These are phyloP conservation scores for Pestalotiopsis sp. DNA, from an alignment of 2,329 filamentous ascomycete species.

Conservation along the genomic window DNA sequence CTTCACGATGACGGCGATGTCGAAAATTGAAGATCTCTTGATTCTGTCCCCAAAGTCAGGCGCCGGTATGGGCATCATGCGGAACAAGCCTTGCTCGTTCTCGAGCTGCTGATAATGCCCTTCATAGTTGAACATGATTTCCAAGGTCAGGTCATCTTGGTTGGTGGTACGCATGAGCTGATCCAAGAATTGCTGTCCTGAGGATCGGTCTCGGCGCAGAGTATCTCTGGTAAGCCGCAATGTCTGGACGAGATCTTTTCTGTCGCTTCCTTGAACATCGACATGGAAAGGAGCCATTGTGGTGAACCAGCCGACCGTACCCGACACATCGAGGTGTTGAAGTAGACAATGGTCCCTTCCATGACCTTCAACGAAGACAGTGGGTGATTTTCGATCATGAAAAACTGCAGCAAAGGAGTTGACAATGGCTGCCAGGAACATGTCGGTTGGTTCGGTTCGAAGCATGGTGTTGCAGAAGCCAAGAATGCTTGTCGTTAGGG, in stretches of 20 bases:
- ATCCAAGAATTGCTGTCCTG: constrained; percentile 4
- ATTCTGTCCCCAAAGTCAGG: background rate
- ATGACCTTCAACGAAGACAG: constrained; percentile 11
- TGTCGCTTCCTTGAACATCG: background rate
- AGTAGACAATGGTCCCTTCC: constrained; percentile 6
- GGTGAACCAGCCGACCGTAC: constrained; percentile 14
- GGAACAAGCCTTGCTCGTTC: constrained; percentile 8
- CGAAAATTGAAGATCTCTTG: background rate
- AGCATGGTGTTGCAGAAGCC: constrained; percentile 9
- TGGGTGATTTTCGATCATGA: background rate
- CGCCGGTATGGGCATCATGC: constrained; percentile 10
- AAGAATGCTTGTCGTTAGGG: background rate
- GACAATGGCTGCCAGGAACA: constrained; percentile 7
- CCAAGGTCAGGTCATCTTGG: background rate
- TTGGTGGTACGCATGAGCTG: background rate
- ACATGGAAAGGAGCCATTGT: constrained; percentile 5
- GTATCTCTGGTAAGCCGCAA: constrained; percentile 9
- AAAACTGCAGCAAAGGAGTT: constrained; percentile 8
- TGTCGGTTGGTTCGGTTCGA: constrained; percentile 2
- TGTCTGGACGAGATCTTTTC: background rate
- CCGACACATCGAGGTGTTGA: constrained; percentile 2
- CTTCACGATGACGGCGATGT: constrained; percentile 10
- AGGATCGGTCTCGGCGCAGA: background rate
- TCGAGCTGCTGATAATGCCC: constrained; percentile 13
- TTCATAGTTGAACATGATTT: constrained; percentile 13